These are phyloP conservation scores for Capsicum pubescens DNA, from an alignment of 257 asterid species.

Conservation along the genomic window DNA sequence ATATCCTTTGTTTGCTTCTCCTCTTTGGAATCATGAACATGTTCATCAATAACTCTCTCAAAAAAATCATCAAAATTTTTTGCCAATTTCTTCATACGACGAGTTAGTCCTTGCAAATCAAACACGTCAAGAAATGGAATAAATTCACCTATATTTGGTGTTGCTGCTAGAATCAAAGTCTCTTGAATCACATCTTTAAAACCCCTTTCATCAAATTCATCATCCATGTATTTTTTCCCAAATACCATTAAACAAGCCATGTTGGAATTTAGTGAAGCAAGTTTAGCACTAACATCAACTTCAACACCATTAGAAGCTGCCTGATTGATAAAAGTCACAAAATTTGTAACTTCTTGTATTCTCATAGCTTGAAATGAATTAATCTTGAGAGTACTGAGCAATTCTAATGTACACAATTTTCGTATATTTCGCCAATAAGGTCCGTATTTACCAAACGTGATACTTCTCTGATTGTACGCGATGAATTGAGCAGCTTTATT, in stretches of 20 bases:
- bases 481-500: constrained; percentile 24
- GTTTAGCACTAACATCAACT: background rate
- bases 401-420: constrained; percentile 28
- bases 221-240: constrained; percentile 35
- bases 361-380: constrained; percentile 18
- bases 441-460: constrained; percentile 30
- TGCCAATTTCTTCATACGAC: constrained; percentile 16
- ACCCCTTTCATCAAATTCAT: constrained; percentile 24
- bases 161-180: background rate
- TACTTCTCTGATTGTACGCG: constrained; percentile 25
- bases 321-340: background rate
- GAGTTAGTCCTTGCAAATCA: constrained; percentile 35
- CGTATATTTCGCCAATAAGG: constrained; percentile 39
- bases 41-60: constrained; percentile 28
- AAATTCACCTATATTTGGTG: constrained; percentile 33
- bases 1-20: constrained; percentile 1
- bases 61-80: constrained; percentile 29
- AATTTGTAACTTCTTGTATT: background rate
- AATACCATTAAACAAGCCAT: constrained; percentile 25
- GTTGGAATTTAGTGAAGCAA: background rate
- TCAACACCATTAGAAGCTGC: background rate
- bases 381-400: constrained; percentile 31
- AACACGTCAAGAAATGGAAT: constrained; percentile 31
- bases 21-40: background rate
- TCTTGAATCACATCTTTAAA: constrained; percentile 31